Conservation (phyloP, 805 yeast genomes). For the Dipodascus albidus region DNA sequence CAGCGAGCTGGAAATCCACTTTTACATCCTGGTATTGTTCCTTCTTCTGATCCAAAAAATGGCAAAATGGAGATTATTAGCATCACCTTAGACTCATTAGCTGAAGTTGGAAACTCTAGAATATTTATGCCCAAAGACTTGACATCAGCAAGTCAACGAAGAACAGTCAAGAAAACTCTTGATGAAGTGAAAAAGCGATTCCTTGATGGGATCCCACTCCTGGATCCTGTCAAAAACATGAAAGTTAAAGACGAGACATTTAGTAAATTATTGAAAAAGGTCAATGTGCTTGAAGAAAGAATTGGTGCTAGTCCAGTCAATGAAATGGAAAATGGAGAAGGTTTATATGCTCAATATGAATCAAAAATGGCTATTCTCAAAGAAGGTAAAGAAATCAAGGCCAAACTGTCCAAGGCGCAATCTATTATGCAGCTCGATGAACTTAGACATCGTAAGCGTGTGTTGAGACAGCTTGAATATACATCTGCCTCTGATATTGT, state of each 20-base stretch:
- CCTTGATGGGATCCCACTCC: conserved; percentile 81
- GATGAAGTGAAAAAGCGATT: conserved; percentile 72
- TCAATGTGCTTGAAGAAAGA: conserved; percentile 72
- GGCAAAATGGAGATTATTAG: conserved; percentile 72
- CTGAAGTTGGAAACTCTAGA: conserved; percentile 67
- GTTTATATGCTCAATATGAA: conserved; percentile 52
- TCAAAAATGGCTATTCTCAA: conserved; percentile 50
- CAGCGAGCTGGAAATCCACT: conserved; percentile 66
- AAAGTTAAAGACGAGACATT: conserved; percentile 77
- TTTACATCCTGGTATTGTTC: conserved; percentile 84
- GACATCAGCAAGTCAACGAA: conserved; percentile 31
- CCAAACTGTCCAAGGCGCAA: conserved; percentile 69
- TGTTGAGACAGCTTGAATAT: conserved; percentile 83
- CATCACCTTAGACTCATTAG: conserved; percentile 67
- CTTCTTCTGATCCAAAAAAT: conserved; percentile 47
- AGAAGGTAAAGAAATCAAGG: conserved; percentile 47
- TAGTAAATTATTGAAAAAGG: conserved; percentile 55
- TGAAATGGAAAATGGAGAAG: conserved; percentile 37
- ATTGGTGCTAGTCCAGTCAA: conserved; percentile 56
- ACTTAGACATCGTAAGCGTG: conserved; percentile 84
- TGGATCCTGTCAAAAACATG: conserved; percentile 90
- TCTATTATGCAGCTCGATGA: conserved; percentile 92
- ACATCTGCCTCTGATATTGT: conserved; percentile 82
- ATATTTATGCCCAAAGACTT: conserved; percentile 69
- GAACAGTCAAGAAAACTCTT: conserved; percentile 56